Conservation (phyloP, 1,284 basidiomycete genomes). For the Thelephora terrestris region DNA sequence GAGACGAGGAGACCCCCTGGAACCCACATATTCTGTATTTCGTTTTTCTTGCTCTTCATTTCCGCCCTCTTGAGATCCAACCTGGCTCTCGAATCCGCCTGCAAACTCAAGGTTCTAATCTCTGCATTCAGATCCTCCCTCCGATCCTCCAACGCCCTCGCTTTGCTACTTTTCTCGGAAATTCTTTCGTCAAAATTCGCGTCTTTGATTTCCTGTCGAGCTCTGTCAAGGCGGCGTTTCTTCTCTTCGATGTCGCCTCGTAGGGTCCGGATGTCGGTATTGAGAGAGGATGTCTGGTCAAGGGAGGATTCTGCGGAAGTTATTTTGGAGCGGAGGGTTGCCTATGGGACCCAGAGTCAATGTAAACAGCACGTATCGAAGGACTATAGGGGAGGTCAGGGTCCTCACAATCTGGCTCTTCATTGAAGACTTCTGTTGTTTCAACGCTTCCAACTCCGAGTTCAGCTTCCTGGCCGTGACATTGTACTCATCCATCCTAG, state of each 20-base stretch:
- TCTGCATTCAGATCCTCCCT: conserved; percentile 70
- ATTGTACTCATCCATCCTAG: conserved; percentile 51
- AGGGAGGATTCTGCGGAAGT: conserved; percentile 15
- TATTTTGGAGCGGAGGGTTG: conserved; percentile 13
- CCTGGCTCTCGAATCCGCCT: conserved; percentile 78
- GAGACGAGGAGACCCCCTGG: neutral
- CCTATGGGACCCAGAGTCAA: conserved; percentile 6
- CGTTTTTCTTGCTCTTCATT: conserved; percentile 49
- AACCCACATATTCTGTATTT: conserved; percentile 61
- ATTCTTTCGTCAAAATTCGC: conserved; percentile 66
- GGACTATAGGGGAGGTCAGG: neutral
- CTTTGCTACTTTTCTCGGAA: conserved; percentile 44
- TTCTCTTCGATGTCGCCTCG: conserved; percentile 56
- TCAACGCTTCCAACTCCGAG: conserved; percentile 41
- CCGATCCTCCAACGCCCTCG: conserved; percentile 56
- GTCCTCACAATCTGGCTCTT: conserved; percentile 54
- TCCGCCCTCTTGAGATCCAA: conserved; percentile 71
- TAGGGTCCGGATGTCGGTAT: conserved; percentile 18
- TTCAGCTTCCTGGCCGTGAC: conserved; percentile 41
- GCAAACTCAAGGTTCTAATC: conserved; percentile 63
- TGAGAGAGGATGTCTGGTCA: conserved; percentile 15
- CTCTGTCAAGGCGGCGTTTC: conserved; percentile 41
- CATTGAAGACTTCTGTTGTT: conserved; percentile 38
- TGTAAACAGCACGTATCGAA: neutral
- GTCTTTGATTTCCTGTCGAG: conserved; percentile 47